Conservation (phyloP, 73 alveolate species). For the Urostyla sp. region DNA sequence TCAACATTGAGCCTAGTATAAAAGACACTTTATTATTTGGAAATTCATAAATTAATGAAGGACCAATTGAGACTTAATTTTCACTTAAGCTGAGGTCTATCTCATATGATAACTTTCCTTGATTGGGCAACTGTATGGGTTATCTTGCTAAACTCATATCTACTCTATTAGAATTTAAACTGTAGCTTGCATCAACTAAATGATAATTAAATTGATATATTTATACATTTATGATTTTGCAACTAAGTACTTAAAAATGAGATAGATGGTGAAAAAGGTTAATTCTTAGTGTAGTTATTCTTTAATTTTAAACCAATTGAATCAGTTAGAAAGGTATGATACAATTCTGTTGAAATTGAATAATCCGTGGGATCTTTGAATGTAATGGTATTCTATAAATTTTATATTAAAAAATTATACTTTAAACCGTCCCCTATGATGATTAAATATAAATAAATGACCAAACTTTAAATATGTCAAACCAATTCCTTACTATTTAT, state of each 20-base stretch:
- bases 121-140: not conserved
- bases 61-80: not conserved
- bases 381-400: not conserved
- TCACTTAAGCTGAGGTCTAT: not conserved
- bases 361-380: not conserved
- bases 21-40: not conserved
- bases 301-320: not conserved
- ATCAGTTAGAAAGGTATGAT: not conserved
- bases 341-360: not conserved
- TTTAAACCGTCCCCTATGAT: not conserved
- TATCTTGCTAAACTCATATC: not conserved
- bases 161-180: not conserved
- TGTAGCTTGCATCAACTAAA: constrained; percentile 4
- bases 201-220: not conserved
- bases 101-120: not conserved
- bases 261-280: not conserved
- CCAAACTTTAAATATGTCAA: not conserved
- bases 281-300: not conserved
- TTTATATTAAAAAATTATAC: not conserved
- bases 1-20: not conserved
- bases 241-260: not conserved
- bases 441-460: not conserved
- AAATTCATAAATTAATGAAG: not conserved
- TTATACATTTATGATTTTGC: not conserved
- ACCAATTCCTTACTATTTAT: constrained; percentile 33